phyloP scores from a whole-genome alignment of 164 flowering plant genomes.

The Nymphaea thermarum region DNA sequence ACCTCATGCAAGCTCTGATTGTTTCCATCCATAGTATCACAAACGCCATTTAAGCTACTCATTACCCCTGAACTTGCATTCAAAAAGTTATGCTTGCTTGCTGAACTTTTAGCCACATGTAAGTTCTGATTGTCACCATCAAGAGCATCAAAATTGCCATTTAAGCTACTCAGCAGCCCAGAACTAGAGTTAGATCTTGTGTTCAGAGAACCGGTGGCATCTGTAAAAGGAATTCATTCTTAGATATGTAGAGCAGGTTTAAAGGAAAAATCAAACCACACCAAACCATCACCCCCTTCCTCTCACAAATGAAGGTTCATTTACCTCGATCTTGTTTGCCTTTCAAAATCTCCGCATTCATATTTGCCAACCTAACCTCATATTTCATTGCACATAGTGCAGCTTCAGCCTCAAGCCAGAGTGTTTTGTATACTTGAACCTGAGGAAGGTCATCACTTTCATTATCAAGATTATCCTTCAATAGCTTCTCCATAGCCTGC shows the following conservation, averaged over 20 bases:
- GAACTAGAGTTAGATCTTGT: background rate
- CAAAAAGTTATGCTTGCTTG: background rate
- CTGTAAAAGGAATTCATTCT: background rate
- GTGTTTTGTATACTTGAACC: slow-evolving; percentile 44
- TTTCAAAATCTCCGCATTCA: slow-evolving; percentile 9
- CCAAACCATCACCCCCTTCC: background rate
- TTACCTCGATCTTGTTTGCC: background rate
- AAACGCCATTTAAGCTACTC: background rate
- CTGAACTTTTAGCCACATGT: background rate
- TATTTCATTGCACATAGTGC: slow-evolving; percentile 52
- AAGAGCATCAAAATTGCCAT: too few relatives aligned
- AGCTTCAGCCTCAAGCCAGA: slow-evolving; percentile 96
- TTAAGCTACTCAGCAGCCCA: background rate
- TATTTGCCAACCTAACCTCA: slow-evolving; percentile 38
- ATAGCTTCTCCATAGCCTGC: slow-evolving; percentile 52
- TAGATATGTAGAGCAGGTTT: background rate
- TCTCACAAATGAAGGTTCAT: background rate
- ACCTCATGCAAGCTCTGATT: background rate
- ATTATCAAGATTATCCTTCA: slow-evolving; percentile 36
- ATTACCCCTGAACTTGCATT: background rate
- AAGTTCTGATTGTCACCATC: too few relatives aligned
- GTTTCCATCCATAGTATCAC: background rate
- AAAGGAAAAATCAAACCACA: too few relatives aligned
- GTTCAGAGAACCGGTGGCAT: background rate
- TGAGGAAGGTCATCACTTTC: slow-evolving; percentile 32